These are phyloP conservation scores for Citropsis articulata DNA, from an alignment of 345 rosid species.

Conservation along the genomic window DNA sequence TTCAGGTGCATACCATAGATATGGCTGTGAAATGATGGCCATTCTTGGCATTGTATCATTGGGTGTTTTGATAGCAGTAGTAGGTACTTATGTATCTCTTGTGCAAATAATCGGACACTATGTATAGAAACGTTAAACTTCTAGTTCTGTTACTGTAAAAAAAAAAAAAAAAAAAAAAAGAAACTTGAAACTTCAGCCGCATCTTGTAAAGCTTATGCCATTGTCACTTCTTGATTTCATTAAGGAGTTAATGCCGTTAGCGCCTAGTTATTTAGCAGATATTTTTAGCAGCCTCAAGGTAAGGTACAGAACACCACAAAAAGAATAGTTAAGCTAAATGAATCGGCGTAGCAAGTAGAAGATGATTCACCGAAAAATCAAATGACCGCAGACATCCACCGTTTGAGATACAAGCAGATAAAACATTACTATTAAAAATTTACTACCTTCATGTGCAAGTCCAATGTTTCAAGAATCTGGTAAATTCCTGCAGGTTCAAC, in stretches of 20 bases:
- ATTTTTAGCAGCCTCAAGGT: not conserved
- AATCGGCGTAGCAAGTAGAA: not conserved
- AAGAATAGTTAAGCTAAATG: not conserved
- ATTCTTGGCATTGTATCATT: slow-evolving; percentile 26
- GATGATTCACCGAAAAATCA: not conserved
- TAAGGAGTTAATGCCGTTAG: not conserved
- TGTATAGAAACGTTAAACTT: slow-evolving; percentile 1
- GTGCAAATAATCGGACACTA: slow-evolving; percentile 28
- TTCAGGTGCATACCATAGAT: slow-evolving; percentile 31
- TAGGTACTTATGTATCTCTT: slow-evolving; percentile 55
- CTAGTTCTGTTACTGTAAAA: not conserved
- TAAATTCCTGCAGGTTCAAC: slow-evolving; percentile 29
- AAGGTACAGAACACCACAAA: not conserved
- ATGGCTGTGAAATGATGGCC: slow-evolving; percentile 30
- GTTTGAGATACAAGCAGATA: not conserved
- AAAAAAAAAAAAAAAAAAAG: not conserved
- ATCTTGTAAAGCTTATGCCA: not conserved
- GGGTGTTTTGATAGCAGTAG: slow-evolving; percentile 31
- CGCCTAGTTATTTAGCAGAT: not conserved
- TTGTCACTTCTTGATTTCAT: not conserved
- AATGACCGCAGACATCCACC: not conserved
- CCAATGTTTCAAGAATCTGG: slow-evolving; percentile 41
- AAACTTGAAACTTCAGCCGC: not conserved
- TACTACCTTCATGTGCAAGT: slow-evolving; percentile 41
- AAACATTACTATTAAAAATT: slow-evolving; percentile 1